phyloP scores from a whole-genome alignment of 2,329 filamentous ascomycete genomes.

The Colletotrichum brevisporum region DNA sequence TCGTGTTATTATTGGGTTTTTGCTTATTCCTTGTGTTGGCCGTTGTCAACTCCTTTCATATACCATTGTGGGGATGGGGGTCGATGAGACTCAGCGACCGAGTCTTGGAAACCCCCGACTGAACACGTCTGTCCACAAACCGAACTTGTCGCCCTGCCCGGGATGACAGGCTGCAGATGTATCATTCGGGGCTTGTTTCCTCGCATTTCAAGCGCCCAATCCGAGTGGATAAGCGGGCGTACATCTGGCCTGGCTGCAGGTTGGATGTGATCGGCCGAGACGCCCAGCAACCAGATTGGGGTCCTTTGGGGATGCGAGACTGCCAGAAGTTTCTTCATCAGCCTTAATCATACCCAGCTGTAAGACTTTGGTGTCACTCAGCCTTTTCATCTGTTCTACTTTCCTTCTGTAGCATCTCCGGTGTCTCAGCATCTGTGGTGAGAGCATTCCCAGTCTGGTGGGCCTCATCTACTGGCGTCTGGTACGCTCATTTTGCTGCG shows the following conservation, averaged over 20 bases:
- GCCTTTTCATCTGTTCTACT: slow-evolving; percentile 10
- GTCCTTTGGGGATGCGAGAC: slow-evolving; percentile 9
- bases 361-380: slow-evolving; percentile 21
- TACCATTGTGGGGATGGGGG: too few relatives aligned
- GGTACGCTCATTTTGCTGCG: neutral
- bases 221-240: slow-evolving; percentile 14
- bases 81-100: too few relatives aligned
- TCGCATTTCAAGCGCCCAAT: slow-evolving; percentile 12
- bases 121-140: too few relatives aligned
- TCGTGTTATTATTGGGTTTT: neutral
- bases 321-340: slow-evolving; percentile 26
- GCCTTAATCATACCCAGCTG: slow-evolving; percentile 20
- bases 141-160: slow-evolving; percentile 2
- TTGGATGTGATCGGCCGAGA: slow-evolving; percentile 9
- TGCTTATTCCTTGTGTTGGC: neutral
- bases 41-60: too few relatives aligned
- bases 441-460: slow-evolving; percentile 8
- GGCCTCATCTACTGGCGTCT: neutral
- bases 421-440: slow-evolving; percentile 26
- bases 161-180: slow-evolving; percentile 32
- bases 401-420: slow-evolving; percentile 9
- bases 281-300: neutral
- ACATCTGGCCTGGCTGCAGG: slow-evolving; percentile 21
- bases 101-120: too few relatives aligned
- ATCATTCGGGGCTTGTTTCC: slow-evolving; percentile 32